Conservation (phyloP, 176 grass and related monocot species). For the Aegilops longissima region DNA sequence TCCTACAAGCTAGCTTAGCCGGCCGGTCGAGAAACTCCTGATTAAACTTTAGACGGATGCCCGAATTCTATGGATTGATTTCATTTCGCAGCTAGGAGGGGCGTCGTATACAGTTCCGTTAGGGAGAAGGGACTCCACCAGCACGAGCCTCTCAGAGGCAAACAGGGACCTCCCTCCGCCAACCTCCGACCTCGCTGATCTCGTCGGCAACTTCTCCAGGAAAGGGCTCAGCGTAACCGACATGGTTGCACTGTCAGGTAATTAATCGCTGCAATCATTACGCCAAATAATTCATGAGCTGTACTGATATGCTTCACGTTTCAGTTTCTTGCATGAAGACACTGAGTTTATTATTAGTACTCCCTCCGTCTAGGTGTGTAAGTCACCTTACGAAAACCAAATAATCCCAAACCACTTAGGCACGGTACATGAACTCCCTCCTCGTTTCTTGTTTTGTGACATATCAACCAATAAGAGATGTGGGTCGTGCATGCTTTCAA, state of each 20-base stretch:
- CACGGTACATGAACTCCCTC: too few species aligned
- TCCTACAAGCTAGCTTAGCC: too few species aligned
- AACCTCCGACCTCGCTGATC: slow-evolving; percentile 28
- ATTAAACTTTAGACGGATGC: too few species aligned
- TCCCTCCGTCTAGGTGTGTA: too few species aligned
- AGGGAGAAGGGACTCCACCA: slow-evolving; percentile 66
- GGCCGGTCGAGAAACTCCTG: background rate
- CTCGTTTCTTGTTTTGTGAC: too few species aligned
- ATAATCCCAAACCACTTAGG: too few species aligned
- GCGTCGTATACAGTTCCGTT: slow-evolving; percentile 50
- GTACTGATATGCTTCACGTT: too few species aligned
- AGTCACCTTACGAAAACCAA: too few species aligned
- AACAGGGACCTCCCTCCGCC: slow-evolving; percentile 56
- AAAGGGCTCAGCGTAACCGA: slow-evolving; percentile 54
- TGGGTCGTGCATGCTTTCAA: too few species aligned
- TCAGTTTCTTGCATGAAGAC: too few species aligned
- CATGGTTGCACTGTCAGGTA: slow-evolving; percentile 77
- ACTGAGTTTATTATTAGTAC: too few species aligned
- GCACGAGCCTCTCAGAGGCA: slow-evolving; percentile 37
- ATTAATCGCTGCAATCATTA: background rate
- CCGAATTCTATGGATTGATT: background rate
- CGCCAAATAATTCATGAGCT: background rate
- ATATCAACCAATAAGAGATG: too few species aligned
- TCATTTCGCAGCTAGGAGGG: slow-evolving; percentile 51
- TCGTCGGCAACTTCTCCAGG: slow-evolving; percentile 50